Conservation (phyloP, 441 rosid genomes). For the Cnidoscolus chayamansa region DNA sequence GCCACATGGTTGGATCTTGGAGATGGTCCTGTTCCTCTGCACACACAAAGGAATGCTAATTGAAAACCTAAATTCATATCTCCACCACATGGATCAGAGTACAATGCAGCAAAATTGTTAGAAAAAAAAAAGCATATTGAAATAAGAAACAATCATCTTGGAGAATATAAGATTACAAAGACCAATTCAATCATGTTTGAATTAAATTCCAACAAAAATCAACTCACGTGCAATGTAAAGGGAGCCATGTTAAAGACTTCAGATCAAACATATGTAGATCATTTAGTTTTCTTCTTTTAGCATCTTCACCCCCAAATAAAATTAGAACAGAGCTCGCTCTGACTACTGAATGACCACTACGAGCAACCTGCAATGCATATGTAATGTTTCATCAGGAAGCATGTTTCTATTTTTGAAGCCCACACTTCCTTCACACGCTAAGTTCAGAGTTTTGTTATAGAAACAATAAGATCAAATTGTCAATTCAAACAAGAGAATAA, state of each 20-base stretch:
- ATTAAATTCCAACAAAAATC: background rate
- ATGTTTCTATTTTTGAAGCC: background rate
- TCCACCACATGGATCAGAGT: background rate
- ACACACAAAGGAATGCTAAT: conserved; percentile 10
- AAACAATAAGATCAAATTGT: background rate
- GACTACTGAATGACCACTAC: conserved; percentile 83
- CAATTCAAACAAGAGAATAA: background rate
- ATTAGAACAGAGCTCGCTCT: conserved; percentile 74
- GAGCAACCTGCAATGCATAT: conserved; percentile 58
- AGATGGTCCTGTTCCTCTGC: conserved; percentile 87
- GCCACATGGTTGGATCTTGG: conserved; percentile 88
- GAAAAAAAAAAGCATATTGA: no score
- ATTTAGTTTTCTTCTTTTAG: conserved; percentile 83
- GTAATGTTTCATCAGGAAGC: conserved; percentile 7
- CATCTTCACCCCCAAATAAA: conserved; percentile 92
- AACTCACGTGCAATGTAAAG: conserved; percentile 92
- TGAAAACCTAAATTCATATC: conserved; percentile 7
- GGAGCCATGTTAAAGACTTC: conserved; percentile 92
- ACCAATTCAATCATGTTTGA: no score
- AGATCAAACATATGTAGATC: conserved; percentile 96
- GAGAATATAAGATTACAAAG: no score
- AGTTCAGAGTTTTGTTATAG: background rate
- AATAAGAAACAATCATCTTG: no score
- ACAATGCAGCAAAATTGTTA: background rate
- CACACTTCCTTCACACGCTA: background rate